Percentiles rank a stretch among this genome's conserved stretches.
Evolutionary conservation across 768 basidiomycete species (phyloP).

Genomic region (Pholiota molesta): DNA sequence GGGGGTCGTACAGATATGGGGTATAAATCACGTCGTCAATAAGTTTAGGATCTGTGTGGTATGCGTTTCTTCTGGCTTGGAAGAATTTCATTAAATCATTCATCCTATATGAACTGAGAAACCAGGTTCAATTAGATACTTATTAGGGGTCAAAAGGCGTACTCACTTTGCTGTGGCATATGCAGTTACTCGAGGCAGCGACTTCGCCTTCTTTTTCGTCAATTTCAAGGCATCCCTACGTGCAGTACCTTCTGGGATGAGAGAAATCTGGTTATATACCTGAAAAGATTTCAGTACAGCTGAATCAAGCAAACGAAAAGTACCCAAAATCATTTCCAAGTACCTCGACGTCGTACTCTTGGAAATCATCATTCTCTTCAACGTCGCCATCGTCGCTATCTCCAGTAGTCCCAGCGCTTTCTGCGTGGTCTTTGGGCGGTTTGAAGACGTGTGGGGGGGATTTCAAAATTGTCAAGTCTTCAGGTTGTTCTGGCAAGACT

Average conservation of each 20-base stretch:
- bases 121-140: not conserved
- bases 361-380: constrained; percentile 61
- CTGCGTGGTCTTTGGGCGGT: constrained; percentile 43
- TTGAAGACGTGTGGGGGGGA: constrained; percentile 24
- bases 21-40: constrained; percentile 96
- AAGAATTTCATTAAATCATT: constrained; percentile 89
- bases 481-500: constrained; percentile 85
- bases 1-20: constrained; percentile 80
- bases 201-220: constrained; percentile 95
- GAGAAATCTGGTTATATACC: constrained; percentile 94
- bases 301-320: constrained; percentile 5
- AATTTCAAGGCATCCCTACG: constrained; percentile 86
- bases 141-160: not conserved
- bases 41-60: constrained; percentile 83
- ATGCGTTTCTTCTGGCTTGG: constrained; percentile 77
- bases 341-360: constrained; percentile 65
- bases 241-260: constrained; percentile 94
- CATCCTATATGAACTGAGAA: constrained; percentile 82
- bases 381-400: constrained; percentile 78
- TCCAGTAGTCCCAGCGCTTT: constrained; percentile 50
- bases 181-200: constrained; percentile 90
- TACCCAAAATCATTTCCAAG: constrained; percentile 18
- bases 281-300: constrained; percentile 29
- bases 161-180: constrained; percentile 90
- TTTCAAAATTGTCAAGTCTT: constrained; percentile 44